Evolutionary conservation across 1,139 yeast genomes (phyloP).

Genomic region (Kluyveromyces marxianus): DNA sequence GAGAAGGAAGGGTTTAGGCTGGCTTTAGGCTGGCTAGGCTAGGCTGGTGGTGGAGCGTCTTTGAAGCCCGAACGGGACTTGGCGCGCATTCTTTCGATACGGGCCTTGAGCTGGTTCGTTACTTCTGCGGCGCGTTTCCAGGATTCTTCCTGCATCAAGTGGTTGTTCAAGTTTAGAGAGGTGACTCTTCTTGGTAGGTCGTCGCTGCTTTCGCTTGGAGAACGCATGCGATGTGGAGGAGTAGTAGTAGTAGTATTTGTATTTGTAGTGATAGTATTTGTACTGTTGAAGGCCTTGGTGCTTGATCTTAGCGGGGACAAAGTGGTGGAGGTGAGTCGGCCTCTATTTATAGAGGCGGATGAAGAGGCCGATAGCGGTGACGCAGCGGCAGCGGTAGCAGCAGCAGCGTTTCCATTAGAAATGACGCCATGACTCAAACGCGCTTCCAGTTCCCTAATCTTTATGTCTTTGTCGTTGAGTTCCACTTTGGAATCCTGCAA

Average conservation of each 20-base stretch:
- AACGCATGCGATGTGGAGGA: constrained; percentile 9
- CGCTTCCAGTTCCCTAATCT: constrained; percentile 17
- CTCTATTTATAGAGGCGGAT: constrained; percentile 3
- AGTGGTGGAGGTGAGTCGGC: constrained; percentile 7
- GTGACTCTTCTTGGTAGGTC: constrained; percentile 26
- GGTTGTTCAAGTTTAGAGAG: constrained; percentile 17
- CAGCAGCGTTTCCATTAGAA: not conserved
- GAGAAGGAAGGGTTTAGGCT: not conserved
- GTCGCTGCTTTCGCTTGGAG: constrained; percentile 23
- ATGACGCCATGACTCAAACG: too few species aligned
- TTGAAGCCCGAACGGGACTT: constrained; percentile 34
- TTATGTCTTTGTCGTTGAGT: constrained; percentile 17
- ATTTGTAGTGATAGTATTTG: too few species aligned
- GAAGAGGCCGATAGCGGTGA: not conserved
- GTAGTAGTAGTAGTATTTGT: not conserved
- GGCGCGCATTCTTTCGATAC: constrained; percentile 84
- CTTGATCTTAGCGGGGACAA: constrained; percentile 8
- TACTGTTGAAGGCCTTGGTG: too few species aligned
- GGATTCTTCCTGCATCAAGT: constrained; percentile 44
- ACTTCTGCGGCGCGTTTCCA: constrained; percentile 91
- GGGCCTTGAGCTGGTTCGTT: constrained; percentile 72
- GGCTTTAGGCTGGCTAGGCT: not conserved
- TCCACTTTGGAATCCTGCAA: constrained; percentile 20
- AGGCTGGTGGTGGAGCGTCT: too few species aligned
- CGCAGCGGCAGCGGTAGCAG: not conserved